Evolutionary conservation across 2,329 filamentous ascomycete genomes (phyloP).

Genomic region (Aspergillus alliaceus): DNA sequence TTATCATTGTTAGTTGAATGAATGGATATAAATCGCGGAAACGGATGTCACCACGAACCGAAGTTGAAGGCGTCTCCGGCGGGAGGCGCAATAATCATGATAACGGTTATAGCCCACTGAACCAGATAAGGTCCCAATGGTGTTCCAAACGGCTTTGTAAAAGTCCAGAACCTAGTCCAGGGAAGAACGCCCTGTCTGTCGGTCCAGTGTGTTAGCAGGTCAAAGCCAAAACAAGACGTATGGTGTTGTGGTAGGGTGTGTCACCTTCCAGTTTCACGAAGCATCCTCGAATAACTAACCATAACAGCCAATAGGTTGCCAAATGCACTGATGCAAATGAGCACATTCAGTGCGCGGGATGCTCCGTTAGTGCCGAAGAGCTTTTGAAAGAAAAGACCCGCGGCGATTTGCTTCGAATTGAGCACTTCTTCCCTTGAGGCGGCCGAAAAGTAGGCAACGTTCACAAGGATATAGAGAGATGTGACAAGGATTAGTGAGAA

Average conservation of each 20-base stretch:
- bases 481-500: constrained; percentile 54
- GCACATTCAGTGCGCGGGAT: constrained; percentile 56
- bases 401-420: constrained; percentile 54
- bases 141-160: constrained; percentile 63
- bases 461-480: constrained; percentile 58
- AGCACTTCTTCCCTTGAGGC: constrained; percentile 57
- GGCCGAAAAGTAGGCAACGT: constrained; percentile 62
- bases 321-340: constrained; percentile 59
- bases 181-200: constrained; percentile 61
- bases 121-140: constrained; percentile 60
- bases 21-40: too few relatives aligned
- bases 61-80: constrained; percentile 67
- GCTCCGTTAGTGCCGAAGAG: constrained; percentile 55
- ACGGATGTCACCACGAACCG: too few relatives aligned
- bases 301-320: constrained; percentile 60
- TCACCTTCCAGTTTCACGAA: constrained; percentile 60
- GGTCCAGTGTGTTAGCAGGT: background rate
- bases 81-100: constrained; percentile 62
- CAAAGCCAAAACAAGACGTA: too few relatives aligned
- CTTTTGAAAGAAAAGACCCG: constrained; percentile 59
- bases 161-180: constrained; percentile 62
- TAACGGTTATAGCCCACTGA: constrained; percentile 57
- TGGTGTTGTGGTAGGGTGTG: background rate
- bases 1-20: background rate
- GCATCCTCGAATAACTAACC: constrained; percentile 56